Base-by-base conservation (phyloP, 1,284 basidiomycete species). In the Hemileia vastatrix region DNA sequence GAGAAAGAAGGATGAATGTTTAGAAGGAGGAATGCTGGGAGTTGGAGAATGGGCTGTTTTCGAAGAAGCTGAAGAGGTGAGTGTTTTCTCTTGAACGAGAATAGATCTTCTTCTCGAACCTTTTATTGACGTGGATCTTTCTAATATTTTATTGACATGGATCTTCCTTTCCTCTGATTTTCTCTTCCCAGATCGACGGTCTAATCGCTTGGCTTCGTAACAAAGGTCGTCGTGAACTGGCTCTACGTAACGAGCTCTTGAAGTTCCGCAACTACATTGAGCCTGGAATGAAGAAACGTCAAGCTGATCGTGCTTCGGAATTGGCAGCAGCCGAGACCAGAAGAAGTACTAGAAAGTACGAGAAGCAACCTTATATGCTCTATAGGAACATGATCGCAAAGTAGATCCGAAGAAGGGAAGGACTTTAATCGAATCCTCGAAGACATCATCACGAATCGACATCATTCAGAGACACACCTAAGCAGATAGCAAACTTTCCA, bases 11-110 rank as follows among this genome's bases (percentile, higher is more conserved):
- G 83, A 84, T 57, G 91, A 94, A 75, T 87, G 90, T 75, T 87
- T 86, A 5, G 81, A 82, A 61, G 84, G 85, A 11, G 85, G 85
- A 6, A 81, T 85, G 67, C 79, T 96, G 36, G 81, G 78, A 9
- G 78, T 84, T 19, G 85, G 84, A 59, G 86, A 94, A 70, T 98
- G 94, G 94, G 92, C 83, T 6, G 85, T 85, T 27, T 96, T 89
- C 77, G 85, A 87, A 57, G 85, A 88, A 66, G 76, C 86, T 4
- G 90, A 95, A 70, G 85, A 91, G 83, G 91, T 92, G 65, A 66
- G 77, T 72, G 72, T n/a, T 33, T 9, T 13, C 9, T 19, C 68
- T 24, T 53, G 54, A 15, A 9, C 31, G n/a, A n/a, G n/a, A n/a
- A n/a, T n/a, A n/a, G n/a, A 24, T 47, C 23, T 49, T 33, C 15